Evolutionary conservation across 208 protist species (phyloP), one percentile per base, ranked within the genome.

Genomic region (Jaenimonas drosophilae): DNA sequence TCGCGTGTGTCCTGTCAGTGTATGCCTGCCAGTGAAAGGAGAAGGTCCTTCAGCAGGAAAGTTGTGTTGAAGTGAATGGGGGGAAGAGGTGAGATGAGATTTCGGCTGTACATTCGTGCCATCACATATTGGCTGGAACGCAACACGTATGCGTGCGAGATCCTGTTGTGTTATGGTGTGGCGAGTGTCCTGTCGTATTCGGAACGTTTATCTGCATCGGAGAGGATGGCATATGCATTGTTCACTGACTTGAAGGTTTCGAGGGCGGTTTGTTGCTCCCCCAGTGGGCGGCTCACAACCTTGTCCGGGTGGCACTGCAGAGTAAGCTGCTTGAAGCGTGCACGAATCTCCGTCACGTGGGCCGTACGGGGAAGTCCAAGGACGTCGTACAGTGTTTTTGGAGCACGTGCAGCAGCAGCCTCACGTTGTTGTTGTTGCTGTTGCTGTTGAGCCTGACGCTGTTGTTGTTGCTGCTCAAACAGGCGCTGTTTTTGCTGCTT

Each of bases 161-260:
- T n/a, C n/a, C n/a, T n/a, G n/a, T n/a, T n/a, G n/a, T n/a, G n/a
- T n/a, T n/a, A 31, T 21, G 20, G 30, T 7, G 36, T 26, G 3
- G 28, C 42, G 41, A 90, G 39, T 6, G 64, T 64, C 19, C 49
- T 56, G 61, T 99, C 97, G 67, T 99, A 99, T 4, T 88, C 45
- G 32, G 68, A 47, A 29, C 96, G 85, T 46, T 96, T 95, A 33
- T 87, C 54, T 4, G 60, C 33, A 51, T 99, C 91, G 3, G 58
- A 70, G 1, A 99, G 76, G 4, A 99, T 76, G 21, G 91, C 88
- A 73, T 98, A 97, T 6, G 97, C 96, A 19, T 88, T 45, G 40
- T 77, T 93, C 16, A 99, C 85, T 34, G 82, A 75, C 66, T 97
- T 97, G 68, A 98, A 98, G 42, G 71, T 64, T 47, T 87, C 74